These are phyloP conservation scores for Excoecaria cochinchinensis DNA, from an alignment of 345 rosid genomes.

Conservation along the genomic window DNA sequence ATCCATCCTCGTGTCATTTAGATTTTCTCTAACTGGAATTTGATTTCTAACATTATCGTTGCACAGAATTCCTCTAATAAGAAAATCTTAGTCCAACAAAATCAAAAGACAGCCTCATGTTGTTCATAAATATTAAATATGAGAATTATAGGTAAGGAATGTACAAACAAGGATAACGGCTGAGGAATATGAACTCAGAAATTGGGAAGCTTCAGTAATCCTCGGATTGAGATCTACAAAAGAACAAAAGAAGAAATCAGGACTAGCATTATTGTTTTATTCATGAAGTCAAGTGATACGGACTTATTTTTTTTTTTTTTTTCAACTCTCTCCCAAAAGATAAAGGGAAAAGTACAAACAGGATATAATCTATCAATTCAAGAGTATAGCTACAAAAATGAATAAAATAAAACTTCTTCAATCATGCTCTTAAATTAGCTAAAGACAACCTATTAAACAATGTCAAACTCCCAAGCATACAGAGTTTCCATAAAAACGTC, in stretches of 20 bases:
- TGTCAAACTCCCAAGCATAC: not conserved
- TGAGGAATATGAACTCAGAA: conserved; percentile 53
- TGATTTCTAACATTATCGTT: not conserved
- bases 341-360: not conserved
- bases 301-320: not conserved
- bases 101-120: not conserved
- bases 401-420: not conserved
- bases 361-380: not conserved
- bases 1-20: not conserved
- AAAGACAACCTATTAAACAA: not conserved
- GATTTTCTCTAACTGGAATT: not conserved
- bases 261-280: not conserved
- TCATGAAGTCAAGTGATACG: not conserved
- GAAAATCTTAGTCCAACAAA: not conserved
- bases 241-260: conserved; percentile 11
- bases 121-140: conserved; percentile 12
- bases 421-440: not conserved
- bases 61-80: not conserved
- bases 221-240: conserved; percentile 48
- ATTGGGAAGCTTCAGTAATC: conserved; percentile 42
- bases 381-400: not conserved
- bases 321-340: not conserved
- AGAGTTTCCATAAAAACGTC: not conserved
- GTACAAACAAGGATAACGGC: conserved; percentile 97
- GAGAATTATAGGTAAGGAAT: conserved; percentile 48